phyloP scores from a whole-genome alignment of 371 early-diverging fungal species.

The Mucor ambiguus region DNA sequence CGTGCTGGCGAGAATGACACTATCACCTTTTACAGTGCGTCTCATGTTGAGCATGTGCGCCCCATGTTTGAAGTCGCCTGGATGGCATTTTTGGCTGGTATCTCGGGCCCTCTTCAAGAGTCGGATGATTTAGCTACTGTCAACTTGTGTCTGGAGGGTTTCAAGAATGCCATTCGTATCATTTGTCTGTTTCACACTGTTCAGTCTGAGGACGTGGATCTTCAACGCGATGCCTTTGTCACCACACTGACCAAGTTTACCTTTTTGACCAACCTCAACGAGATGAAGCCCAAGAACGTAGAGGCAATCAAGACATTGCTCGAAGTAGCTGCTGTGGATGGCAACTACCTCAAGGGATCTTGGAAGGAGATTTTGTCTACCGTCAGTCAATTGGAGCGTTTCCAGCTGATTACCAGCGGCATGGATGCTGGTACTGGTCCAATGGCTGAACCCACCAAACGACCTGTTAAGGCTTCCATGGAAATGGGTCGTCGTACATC shows the following conservation, averaged over 20 bases:
- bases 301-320: conserved; percentile 85
- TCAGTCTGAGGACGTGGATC: conserved; percentile 72
- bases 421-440: conserved; percentile 46
- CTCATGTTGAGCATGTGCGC: conserved; percentile 87
- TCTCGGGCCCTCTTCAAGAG: conserved; percentile 86
- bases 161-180: conserved; percentile 81
- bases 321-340: conserved; percentile 83
- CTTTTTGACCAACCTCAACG: conserved; percentile 75
- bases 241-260: conserved; percentile 89
- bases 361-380: conserved; percentile 93
- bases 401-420: conserved; percentile 65
- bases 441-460: conserved; percentile 35
- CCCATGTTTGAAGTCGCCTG: conserved; percentile 93
- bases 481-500: conserved; percentile 45
- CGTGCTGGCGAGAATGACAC: conserved; percentile 48
- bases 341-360: conserved; percentile 79
- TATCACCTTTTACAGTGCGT: conserved; percentile 67
- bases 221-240: conserved; percentile 89
- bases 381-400: conserved; percentile 83
- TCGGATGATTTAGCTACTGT: conserved; percentile 75
- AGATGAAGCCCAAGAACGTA: conserved; percentile 86
- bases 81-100: conserved; percentile 87
- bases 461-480: conserved; percentile 29
- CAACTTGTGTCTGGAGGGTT: conserved; percentile 74
- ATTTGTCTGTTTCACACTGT: conserved; percentile 76